Evolutionary conservation across 495 filamentous ascomycete species (phyloP).

Genomic region (Aspergillus panamensis): DNA sequence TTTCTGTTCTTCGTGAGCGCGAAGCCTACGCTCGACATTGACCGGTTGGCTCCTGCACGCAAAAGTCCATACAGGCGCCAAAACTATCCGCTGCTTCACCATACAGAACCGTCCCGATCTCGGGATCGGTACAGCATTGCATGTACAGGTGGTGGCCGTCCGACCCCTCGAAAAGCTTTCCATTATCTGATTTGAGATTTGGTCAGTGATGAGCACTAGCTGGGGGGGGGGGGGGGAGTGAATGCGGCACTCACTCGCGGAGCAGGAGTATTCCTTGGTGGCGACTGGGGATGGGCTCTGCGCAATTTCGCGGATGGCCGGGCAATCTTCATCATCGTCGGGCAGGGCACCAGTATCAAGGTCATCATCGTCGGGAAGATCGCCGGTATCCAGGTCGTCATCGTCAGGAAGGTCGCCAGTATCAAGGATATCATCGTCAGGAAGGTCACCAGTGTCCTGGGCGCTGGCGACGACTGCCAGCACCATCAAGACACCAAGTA

Average conservation of each 20-base stretch:
- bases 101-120: background rate
- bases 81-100: background rate
- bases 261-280: background rate
- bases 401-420: too few relatives aligned
- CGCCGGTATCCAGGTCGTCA: too few relatives aligned
- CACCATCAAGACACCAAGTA: too few relatives aligned
- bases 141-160: background rate
- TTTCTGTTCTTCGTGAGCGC: background rate
- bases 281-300: background rate
- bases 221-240: background rate
- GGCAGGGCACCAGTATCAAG: too few relatives aligned
- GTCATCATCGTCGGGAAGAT: too few relatives aligned
- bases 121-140: background rate
- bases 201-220: background rate
- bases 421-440: too few relatives aligned
- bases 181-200: background rate
- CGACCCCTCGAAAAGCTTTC: background rate
- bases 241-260: background rate
- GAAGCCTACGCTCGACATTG: background rate
- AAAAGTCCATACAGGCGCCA: background rate
- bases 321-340: too few relatives aligned
- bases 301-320: background rate
- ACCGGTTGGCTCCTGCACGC: background rate
- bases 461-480: too few relatives aligned
- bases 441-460: too few relatives aligned